phyloP scores from a whole-genome alignment of 2,329 filamentous ascomycete species.

The Pseudogymnoascus sp. region DNA sequence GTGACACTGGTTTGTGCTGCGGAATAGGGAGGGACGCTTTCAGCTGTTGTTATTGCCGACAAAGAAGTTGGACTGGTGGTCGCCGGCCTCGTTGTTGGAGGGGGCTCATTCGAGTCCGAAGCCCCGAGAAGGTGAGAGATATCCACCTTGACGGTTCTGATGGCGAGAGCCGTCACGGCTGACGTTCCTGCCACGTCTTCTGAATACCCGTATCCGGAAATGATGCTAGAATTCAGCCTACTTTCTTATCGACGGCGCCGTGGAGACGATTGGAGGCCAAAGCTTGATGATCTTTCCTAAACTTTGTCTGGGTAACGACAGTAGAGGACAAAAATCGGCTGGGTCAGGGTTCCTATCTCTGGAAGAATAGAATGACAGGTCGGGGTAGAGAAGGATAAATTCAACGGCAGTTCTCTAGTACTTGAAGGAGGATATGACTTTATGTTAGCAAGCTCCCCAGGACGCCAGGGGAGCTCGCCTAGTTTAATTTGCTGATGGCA shows the following conservation, averaged over 20 bases:
- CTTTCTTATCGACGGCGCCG: slow-evolving; percentile 2
- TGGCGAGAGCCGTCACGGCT: slow-evolving; percentile 28
- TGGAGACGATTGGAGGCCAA: background rate
- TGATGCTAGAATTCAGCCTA: slow-evolving; percentile 18
- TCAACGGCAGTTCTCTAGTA: slow-evolving; percentile 3
- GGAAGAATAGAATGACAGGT: slow-evolving; percentile 3
- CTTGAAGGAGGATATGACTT: slow-evolving; percentile 5
- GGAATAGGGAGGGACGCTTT: slow-evolving; percentile 21
- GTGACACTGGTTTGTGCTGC: slow-evolving; percentile 17
- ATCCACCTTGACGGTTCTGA: slow-evolving; percentile 71
- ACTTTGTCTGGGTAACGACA: background rate
- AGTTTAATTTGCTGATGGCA: slow-evolving; percentile 1
- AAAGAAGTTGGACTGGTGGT: slow-evolving; percentile 30
- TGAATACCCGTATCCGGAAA: slow-evolving; percentile 17
- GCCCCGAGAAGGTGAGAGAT: slow-evolving; percentile 82
- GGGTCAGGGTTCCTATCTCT: background rate
- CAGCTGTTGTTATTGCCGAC: slow-evolving; percentile 24
- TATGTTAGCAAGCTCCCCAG: slow-evolving; percentile 1
- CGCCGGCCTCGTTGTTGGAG: slow-evolving; percentile 35
- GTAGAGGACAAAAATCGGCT: background rate
- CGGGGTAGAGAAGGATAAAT: slow-evolving; percentile 2
- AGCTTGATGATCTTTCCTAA: background rate
- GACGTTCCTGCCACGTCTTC: slow-evolving; percentile 15
- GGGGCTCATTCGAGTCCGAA: slow-evolving; percentile 64
- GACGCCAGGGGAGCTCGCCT: slow-evolving; percentile 7